Conservation (phyloP, 1,284 basidiomycete species). For the Cutaneotrichosporon daszewskae region DNA sequence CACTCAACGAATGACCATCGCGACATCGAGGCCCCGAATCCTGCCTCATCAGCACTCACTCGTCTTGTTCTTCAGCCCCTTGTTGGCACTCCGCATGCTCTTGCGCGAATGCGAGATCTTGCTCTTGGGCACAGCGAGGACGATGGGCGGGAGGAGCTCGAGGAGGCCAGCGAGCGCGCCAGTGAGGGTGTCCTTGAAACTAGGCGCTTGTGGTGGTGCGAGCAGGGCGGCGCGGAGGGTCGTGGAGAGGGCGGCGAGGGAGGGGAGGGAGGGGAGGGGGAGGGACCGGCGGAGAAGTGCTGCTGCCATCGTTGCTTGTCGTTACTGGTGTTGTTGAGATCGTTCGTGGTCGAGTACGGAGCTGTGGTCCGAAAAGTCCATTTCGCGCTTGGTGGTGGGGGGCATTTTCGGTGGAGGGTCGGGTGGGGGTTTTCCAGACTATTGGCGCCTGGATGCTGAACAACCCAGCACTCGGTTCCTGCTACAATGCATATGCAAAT, state of each 20-base stretch:
- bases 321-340: background rate
- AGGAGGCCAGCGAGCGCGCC: slow-evolving; percentile 42
- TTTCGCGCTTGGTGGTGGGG: background rate
- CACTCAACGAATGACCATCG: too few species aligned
- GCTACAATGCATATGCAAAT: background rate
- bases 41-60: slow-evolving; percentile 55
- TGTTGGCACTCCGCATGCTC: slow-evolving; percentile 89
- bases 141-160: slow-evolving; percentile 77
- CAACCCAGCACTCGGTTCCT: too few species aligned
- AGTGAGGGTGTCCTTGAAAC: too few species aligned
- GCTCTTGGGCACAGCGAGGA: slow-evolving; percentile 91
- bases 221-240: slow-evolving; percentile 14
- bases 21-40: too few species aligned
- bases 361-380: background rate
- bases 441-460: too few species aligned
- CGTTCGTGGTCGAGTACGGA: background rate
- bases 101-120: slow-evolving; percentile 91
- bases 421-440: too few species aligned
- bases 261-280: slow-evolving; percentile 24
- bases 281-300: slow-evolving; percentile 4
- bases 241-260: slow-evolving; percentile 21
- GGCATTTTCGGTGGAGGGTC: too few species aligned
- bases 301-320: background rate
- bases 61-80: slow-evolving; percentile 88
- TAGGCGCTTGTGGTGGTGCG: background rate